These are phyloP conservation scores for Penicillium egyptiacum DNA, from an alignment of 495 filamentous ascomycete genomes.

Conservation along the genomic window DNA sequence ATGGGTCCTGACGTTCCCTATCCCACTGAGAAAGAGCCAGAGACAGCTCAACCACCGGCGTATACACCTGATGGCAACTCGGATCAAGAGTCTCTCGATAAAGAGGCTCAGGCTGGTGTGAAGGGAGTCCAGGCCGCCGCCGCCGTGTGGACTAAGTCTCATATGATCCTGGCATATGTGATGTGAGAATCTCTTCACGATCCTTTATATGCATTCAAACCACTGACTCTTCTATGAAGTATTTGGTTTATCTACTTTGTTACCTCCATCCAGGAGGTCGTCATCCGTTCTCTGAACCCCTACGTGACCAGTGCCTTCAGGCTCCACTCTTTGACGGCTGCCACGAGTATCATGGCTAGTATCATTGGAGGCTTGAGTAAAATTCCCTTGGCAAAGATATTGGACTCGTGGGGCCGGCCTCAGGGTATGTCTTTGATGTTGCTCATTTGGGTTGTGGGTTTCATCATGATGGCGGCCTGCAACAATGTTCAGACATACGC, in stretches of 20 bases:
- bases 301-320: conserved; percentile 34
- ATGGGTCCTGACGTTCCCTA: not conserved
- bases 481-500: conserved; percentile 46
- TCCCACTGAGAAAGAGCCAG: not conserved
- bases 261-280: conserved; percentile 30
- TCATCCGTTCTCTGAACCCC: conserved; percentile 19
- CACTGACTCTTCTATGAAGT: conserved; percentile 15
- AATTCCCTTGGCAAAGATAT: conserved; percentile 62
- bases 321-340: conserved; percentile 33
- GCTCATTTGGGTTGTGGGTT: conserved; percentile 33
- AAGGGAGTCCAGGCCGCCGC: conserved; percentile 1
- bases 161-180: conserved; percentile 6
- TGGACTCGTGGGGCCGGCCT: conserved; percentile 62
- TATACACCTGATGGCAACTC: not conserved
- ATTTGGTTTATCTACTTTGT: conserved; percentile 37
- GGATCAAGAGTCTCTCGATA: conserved; percentile 4
- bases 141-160: conserved; percentile 5
- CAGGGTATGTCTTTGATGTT: conserved; percentile 48
- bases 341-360: conserved; percentile 30
- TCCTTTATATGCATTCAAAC: not conserved
- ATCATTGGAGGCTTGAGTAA: conserved; percentile 60
- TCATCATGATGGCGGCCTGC: conserved; percentile 51
- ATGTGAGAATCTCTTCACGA: conserved; percentile 1
- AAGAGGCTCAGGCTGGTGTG: conserved; percentile 9
- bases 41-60: not conserved